Conservation (phyloP, 305 asterid genomes). For the Fraxinus nigra region DNA sequence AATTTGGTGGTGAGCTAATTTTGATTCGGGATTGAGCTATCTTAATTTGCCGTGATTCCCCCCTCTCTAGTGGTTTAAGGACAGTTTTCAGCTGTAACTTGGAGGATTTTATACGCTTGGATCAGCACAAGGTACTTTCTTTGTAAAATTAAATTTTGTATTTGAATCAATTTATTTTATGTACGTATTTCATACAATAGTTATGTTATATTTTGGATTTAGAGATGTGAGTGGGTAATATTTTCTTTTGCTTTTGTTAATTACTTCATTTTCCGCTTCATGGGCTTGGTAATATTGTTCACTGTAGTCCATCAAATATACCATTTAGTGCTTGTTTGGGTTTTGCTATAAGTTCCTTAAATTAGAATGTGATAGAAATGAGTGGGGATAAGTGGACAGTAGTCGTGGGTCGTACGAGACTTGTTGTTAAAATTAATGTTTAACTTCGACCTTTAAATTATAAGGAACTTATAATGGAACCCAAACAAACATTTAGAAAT, state of each 20-base stretch:
- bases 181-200: background rate
- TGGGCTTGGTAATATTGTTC: background rate
- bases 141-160: too few species aligned
- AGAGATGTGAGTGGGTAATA: background rate
- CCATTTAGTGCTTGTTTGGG: background rate
- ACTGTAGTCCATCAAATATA: background rate
- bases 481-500: background rate
- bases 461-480: background rate
- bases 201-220: background rate
- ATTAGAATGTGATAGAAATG: background rate
- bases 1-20: constrained; percentile 24
- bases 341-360: background rate
- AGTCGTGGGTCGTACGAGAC: background rate
- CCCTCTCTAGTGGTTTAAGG: background rate
- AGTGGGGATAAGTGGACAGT: background rate
- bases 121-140: background rate
- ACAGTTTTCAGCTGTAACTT: background rate
- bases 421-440: background rate
- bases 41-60: background rate
- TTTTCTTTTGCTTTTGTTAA: background rate
- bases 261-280: background rate
- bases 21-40: constrained; percentile 14
- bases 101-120: background rate
- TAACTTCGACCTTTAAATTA: background rate
- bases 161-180: too few species aligned